These are phyloP conservation scores for Globisporangium sylvaticum DNA, from an alignment of 352 stramenopile genomes.

Conservation along the genomic window DNA sequence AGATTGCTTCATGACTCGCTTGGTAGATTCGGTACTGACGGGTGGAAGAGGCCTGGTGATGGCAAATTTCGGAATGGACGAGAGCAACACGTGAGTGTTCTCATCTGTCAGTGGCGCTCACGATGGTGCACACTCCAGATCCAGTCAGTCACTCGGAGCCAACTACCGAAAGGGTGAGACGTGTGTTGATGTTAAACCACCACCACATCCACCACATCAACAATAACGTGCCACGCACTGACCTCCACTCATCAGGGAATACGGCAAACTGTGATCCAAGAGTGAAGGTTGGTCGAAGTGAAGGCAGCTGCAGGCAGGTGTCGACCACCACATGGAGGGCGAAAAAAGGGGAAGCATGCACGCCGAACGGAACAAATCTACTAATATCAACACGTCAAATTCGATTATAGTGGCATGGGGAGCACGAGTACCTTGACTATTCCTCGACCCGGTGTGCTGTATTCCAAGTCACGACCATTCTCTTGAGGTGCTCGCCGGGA, in stretches of 20 bases:
- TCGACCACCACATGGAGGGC: not conserved
- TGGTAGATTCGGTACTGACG: slow-evolving; percentile 15
- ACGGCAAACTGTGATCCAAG: not conserved
- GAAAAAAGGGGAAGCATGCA: not conserved
- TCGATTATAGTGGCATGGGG: not conserved
- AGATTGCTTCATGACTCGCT: slow-evolving; percentile 34
- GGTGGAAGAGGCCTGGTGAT: not conserved
- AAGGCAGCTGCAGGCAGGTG: not conserved
- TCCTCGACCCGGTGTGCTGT: too few species aligned
- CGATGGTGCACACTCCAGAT: not conserved
- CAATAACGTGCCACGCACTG: not conserved
- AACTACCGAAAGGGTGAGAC: not conserved
- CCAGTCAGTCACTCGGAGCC: not conserved
- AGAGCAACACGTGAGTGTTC: not conserved
- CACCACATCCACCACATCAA: not conserved
- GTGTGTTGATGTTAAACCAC: not conserved
- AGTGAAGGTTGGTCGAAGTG: not conserved
- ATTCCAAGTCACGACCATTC: too few species aligned
- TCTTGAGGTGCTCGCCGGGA: too few species aligned
- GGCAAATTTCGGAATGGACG: not conserved
- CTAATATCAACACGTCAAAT: not conserved
- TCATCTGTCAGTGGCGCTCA: not conserved
- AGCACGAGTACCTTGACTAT: not conserved
- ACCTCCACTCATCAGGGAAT: not conserved
- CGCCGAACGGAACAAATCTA: not conserved